Base-by-base conservation (phyloP, 2,329 filamentous ascomycete genomes). In the Lojkania enalia region DNA sequence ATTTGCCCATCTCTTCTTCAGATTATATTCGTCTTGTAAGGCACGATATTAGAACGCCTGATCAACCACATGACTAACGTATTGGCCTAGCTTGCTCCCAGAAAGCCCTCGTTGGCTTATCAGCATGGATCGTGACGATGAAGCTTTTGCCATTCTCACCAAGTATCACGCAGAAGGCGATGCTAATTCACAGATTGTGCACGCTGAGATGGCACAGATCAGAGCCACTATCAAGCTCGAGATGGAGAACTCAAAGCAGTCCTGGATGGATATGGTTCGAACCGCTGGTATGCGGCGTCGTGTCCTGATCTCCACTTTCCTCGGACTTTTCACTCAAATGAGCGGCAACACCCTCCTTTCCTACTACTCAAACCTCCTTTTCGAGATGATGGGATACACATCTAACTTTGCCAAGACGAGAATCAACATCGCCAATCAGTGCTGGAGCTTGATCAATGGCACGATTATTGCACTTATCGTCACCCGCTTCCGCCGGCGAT, bases 131-230 rank as follows among this genome's bases (percentile, higher is more conserved):
- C 63, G 62, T 25, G 60, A 81, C 36, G 77, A 81, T 2, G 67
- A 71, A 20, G 67, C 67, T 7, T 61, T 60, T 31, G 61, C 62
- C 0, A 46, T 70, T 7, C 50, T 71, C 0, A 64, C 65, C 15
- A 71, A 70, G 29, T 76, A 73, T 48, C 75, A 77, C 41, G 70
- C 67, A 6, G 69, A 73, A 46, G 74, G 74, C 4, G 68, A 77
- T 42, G 53, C 54, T 1, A 62, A 46, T 37, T 66, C 62, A 3
- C 35, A 57, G 5, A 54, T 69, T 5, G 64, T 84, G 19, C 73
- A 75, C 39, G 80, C 79, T 6, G 83, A 86, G 57, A 78, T 84
- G 56, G 75, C 75, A 0, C 80, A 85, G 60, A 85, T 41, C 27
- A 11, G 15, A 15, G n/a, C 38, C 15, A 41, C 27, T 18, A 20